Evolutionary conservation across 2,329 filamentous ascomycete genomes (phyloP).

Genomic region (Fusarium haematococcum): DNA sequence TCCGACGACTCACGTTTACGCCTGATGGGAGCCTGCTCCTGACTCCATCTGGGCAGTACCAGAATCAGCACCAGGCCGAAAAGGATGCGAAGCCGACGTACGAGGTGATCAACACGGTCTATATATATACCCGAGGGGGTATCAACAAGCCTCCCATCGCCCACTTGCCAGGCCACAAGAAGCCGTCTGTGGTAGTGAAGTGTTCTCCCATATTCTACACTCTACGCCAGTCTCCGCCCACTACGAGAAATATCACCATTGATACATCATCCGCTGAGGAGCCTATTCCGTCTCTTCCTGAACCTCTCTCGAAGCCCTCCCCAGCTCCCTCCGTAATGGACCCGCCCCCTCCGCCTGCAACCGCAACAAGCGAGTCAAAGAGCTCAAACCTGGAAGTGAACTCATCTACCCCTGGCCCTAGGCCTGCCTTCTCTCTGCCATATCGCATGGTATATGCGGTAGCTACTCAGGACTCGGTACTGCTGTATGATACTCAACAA

Average conservation of each 20-base stretch:
- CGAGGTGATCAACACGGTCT: conserved; percentile 96
- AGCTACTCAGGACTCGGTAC: conserved; percentile 93
- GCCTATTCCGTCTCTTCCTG: conserved; percentile 83
- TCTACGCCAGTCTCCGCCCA: conserved; percentile 73
- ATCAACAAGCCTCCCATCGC: conserved; percentile 97
- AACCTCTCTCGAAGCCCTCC: conserved; percentile 77
- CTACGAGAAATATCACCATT: conserved; percentile 91
- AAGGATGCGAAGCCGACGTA: conserved; percentile 80
- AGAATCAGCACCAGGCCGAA: conserved; percentile 76
- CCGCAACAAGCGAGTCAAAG: conserved; percentile 64
- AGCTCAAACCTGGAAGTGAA: conserved; percentile 57
- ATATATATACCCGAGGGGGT: conserved; percentile 95
- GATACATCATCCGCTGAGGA: conserved; percentile 93
- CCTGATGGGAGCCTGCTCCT: conserved; percentile 94
- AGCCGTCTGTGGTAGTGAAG: conserved; percentile 94
- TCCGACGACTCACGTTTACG: conserved; percentile 91
- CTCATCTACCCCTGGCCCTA: conserved; percentile 67
- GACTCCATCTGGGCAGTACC: conserved; percentile 95
- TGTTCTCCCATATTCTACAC: conserved; percentile 94
- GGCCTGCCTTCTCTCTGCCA: conserved; percentile 82
- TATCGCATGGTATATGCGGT: conserved; percentile 98
- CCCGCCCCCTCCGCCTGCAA: conserved; percentile 75
- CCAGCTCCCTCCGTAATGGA: conserved; percentile 78
- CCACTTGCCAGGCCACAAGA: conserved; percentile 96
- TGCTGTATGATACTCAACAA: conserved; percentile 97